Evolutionary conservation across 768 basidiomycete genomes (phyloP).

Genomic region (Pisolithus tinctorius): DNA sequence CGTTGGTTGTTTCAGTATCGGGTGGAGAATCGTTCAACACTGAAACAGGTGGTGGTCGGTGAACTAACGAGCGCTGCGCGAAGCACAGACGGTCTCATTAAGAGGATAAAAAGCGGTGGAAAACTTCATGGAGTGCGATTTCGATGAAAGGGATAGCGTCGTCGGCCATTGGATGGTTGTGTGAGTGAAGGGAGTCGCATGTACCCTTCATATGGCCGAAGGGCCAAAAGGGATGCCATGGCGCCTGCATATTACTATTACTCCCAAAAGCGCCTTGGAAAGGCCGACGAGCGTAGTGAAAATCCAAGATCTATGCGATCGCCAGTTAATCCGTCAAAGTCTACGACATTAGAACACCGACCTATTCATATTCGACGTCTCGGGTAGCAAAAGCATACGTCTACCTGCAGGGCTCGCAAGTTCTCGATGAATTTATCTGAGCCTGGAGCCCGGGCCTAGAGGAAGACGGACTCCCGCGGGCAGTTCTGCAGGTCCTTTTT

Average conservation of each 20-base stretch:
- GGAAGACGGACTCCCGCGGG: neutral
- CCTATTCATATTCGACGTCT: neutral
- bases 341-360: neutral
- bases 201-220: neutral
- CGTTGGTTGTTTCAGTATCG: too few species aligned
- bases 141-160: neutral
- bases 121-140: neutral
- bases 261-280: neutral
- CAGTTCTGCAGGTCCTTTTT: neutral
- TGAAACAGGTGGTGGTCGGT: too few species aligned
- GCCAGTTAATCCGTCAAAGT: too few species aligned
- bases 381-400: too few species aligned
- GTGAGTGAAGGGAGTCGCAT: neutral
- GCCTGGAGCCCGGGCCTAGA: neutral
- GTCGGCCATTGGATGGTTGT: neutral
- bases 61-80: too few species aligned
- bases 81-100: neutral
- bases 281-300: neutral
- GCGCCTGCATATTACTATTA: too few species aligned
- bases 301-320: neutral
- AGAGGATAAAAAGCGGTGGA: neutral
- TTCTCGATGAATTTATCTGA: too few species aligned
- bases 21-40: too few species aligned
- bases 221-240: too few species aligned
- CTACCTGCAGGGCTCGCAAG: neutral